Percentiles rank a stretch among this genome's conserved stretches.
phyloP scores from a whole-genome alignment of 2,329 filamentous ascomycete genomes.

The Aspergillus sp. region DNA sequence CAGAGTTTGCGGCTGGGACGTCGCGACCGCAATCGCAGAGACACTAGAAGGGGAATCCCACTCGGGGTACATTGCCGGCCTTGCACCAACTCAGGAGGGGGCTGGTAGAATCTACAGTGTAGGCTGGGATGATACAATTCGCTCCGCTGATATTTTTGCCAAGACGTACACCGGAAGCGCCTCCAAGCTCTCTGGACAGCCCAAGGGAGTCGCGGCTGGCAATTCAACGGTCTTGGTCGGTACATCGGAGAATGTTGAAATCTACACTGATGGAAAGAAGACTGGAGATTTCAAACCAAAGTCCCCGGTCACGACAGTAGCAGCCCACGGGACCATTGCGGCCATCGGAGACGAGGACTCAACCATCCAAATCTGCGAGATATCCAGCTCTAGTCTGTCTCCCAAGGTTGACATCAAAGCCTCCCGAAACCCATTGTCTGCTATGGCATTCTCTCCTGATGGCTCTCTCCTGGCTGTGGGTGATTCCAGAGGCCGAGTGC shows the following conservation, averaged over 20 bases:
- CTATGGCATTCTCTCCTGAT: constrained; percentile 75
- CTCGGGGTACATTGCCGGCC: constrained; percentile 77
- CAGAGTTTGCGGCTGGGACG: constrained; percentile 78
- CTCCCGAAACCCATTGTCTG: constrained; percentile 68
- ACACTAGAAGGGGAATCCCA: constrained; percentile 76
- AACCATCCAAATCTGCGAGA: constrained; percentile 67
- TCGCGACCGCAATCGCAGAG: constrained; percentile 62
- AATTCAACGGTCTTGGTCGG: constrained; percentile 54
- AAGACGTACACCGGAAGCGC: constrained; percentile 69
- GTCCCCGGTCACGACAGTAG: constrained; percentile 66
- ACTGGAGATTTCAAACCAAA: constrained; percentile 57
- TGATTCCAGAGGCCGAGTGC: constrained; percentile 79
- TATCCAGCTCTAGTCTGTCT: constrained; percentile 52
- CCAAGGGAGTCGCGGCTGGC: constrained; percentile 64
- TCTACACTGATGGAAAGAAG: constrained; percentile 55
- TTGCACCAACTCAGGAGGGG: constrained; percentile 54
- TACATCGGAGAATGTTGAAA: constrained; percentile 54
- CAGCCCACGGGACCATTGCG: constrained; percentile 62
- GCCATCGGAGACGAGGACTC: constrained; percentile 75
- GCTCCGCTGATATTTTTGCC: constrained; percentile 68
- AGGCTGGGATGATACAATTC: constrained; percentile 90
- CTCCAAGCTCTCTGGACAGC: constrained; percentile 69
- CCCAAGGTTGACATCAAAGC: constrained; percentile 58
- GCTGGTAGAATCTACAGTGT: constrained; percentile 69
- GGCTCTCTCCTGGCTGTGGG: constrained; percentile 78